These are phyloP conservation scores for Mycosarcoma maydis DNA, from an alignment of 1,284 basidiomycete species.

Conservation along the genomic window DNA sequence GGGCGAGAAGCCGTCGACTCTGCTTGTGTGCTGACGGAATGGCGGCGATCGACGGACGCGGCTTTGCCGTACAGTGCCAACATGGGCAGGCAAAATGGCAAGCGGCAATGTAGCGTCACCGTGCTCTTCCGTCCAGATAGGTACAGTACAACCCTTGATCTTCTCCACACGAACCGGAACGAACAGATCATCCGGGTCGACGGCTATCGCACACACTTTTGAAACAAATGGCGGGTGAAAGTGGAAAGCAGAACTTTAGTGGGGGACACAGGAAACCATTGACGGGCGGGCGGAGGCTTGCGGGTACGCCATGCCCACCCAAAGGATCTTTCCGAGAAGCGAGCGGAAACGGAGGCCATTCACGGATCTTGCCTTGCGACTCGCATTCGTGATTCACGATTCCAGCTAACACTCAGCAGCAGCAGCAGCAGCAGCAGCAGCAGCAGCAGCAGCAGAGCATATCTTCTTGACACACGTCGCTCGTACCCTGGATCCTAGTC, in stretches of 20 bases:
- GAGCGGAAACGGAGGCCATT: slow-evolving; percentile 12
- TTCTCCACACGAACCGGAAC: slow-evolving; percentile 16
- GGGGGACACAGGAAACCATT: not conserved
- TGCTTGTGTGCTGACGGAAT: not conserved
- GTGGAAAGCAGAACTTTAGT: not conserved
- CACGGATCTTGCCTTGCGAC: slow-evolving; percentile 8
- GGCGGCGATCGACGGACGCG: no score
- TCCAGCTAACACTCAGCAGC: no score
- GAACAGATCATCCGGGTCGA: not conserved
- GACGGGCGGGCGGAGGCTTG: not conserved
- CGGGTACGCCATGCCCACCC: not conserved
- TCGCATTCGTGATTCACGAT: no score
- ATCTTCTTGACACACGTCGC: not conserved
- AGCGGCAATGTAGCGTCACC: slow-evolving; percentile 12
- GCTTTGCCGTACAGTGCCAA: no score
- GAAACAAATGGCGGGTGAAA: slow-evolving; percentile 17
- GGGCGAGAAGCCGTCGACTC: slow-evolving; percentile 7
- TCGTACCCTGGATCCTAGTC: not conserved
- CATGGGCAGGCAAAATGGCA: not conserved
- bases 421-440: not conserved
- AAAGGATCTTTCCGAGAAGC: slow-evolving; percentile 29
- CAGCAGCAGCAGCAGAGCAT: not conserved
- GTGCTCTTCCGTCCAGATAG: slow-evolving; percentile 6
- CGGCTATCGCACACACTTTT: not conserved
- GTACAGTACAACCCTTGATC: no score